Evolutionary conservation across 192 early-diverging fungal species (phyloP).

Genomic region (Rhizoclosmatium sp.): DNA sequence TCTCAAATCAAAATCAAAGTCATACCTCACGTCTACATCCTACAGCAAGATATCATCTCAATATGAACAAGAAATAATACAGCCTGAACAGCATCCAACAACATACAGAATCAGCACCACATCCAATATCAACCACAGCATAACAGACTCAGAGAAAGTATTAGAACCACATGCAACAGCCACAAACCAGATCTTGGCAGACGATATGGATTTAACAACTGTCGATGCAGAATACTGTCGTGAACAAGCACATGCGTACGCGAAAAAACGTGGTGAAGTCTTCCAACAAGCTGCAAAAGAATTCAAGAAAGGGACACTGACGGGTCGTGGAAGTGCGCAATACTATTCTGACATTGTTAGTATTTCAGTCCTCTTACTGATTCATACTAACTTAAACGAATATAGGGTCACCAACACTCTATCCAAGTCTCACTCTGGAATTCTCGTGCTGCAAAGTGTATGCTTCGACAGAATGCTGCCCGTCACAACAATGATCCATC

Average conservation of each 20-base stretch:
- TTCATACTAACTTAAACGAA: background rate
- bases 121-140: conserved; percentile 9
- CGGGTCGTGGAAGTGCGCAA: conserved; percentile 27
- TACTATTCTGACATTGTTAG: conserved; percentile 39
- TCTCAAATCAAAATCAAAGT: background rate
- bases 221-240: conserved; percentile 22
- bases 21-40: background rate
- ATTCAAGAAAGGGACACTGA: conserved; percentile 30
- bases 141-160: background rate
- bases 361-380: background rate
- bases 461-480: background rate
- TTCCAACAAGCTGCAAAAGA: conserved; percentile 30
- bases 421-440: conserved; percentile 26
- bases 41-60: conserved; percentile 2
- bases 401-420: conserved; percentile 27
- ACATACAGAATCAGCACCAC: background rate
- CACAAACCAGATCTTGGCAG: background rate
- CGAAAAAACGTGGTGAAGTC: conserved; percentile 15
- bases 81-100: background rate
- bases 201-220: background rate
- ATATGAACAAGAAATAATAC: background rate
- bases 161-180: background rate
- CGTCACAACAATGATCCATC: background rate
- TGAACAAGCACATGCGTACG: conserved; percentile 7
- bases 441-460: conserved; percentile 15